Conservation (phyloP, 1,284 basidiomycete species). For the Ceratobasidium sp. region DNA sequence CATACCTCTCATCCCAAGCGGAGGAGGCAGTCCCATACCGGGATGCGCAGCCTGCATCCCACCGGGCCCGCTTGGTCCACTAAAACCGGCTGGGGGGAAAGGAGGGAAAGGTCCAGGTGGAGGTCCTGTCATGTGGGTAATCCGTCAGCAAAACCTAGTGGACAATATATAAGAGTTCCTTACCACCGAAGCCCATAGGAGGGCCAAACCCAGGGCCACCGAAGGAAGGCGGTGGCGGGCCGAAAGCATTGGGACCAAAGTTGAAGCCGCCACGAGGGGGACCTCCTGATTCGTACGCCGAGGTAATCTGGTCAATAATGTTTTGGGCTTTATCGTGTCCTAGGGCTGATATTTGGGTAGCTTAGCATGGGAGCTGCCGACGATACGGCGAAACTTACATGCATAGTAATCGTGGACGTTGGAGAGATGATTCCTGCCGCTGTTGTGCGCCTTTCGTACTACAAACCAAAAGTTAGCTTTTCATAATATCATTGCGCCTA, state of each 20-base stretch:
- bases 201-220: conserved; percentile 59
- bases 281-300: conserved; percentile 84
- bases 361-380: background rate
- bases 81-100: conserved; percentile 44
- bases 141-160: conserved; percentile 46
- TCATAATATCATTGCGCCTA: conserved; percentile 24
- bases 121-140: conserved; percentile 12
- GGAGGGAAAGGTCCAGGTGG: conserved; percentile 48
- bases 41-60: conserved; percentile 26
- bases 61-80: conserved; percentile 27
- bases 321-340: conserved; percentile 95
- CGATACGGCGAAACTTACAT: conserved; percentile 60
- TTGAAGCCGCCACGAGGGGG: conserved; percentile 84
- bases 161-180: conserved; percentile 17
- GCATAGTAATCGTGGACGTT: conserved; percentile 99
- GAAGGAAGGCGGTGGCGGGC: conserved; percentile 48
- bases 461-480: conserved; percentile 47
- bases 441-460: conserved; percentile 99
- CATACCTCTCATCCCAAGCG: conserved; percentile 37
- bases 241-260: conserved; percentile 75
- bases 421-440: conserved; percentile 91
- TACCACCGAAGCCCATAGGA: conserved; percentile 54
- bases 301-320: conserved; percentile 95
- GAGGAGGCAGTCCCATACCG: conserved; percentile 30
- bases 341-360: conserved; percentile 63